A percentile compares a stretch with the other conserved stretches of the same genome.
These are phyloP conservation scores for Lipomyces yamanashiensis DNA, from an alignment of 805 yeast species.

Conservation along the genomic window DNA sequence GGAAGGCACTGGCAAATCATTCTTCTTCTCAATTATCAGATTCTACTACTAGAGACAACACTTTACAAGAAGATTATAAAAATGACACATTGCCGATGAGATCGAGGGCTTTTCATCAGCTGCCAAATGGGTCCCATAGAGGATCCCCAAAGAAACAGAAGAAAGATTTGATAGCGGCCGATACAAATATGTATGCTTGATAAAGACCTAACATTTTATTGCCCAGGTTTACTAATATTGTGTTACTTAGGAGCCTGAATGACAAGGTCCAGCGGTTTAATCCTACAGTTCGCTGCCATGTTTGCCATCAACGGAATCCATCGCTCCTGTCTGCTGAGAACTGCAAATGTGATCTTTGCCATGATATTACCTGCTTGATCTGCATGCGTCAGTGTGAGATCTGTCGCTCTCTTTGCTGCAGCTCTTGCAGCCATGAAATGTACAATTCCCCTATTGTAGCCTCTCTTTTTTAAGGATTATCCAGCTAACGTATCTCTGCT, in stretches of 20 bases:
- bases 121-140: neutral
- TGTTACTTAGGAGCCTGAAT: neutral
- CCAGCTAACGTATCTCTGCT: neutral
- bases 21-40: neutral
- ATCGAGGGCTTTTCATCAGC: constrained; percentile 2
- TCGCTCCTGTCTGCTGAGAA: constrained; percentile 30
- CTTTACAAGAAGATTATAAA: neutral
- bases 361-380: constrained; percentile 26
- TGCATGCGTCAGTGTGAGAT: constrained; percentile 35
- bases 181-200: neutral
- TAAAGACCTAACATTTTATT: neutral
- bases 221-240: neutral
- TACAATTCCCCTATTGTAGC: constrained; percentile 2
- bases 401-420: constrained; percentile 34
- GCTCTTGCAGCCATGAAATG: constrained; percentile 32
- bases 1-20: neutral
- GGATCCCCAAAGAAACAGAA: constrained; percentile 4
- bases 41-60: neutral
- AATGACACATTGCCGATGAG: constrained; percentile 1
- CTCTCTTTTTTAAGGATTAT: neutral
- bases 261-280: constrained; percentile 10
- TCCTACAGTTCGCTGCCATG: constrained; percentile 28
- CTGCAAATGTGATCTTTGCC: constrained; percentile 31
- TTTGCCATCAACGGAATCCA: constrained; percentile 35
- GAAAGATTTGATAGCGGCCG: neutral